Percentiles rank a stretch among this genome's conserved stretches.
phyloP scores from a whole-genome alignment of 73 alveolate species.

The Paramecium caudatum region DNA sequence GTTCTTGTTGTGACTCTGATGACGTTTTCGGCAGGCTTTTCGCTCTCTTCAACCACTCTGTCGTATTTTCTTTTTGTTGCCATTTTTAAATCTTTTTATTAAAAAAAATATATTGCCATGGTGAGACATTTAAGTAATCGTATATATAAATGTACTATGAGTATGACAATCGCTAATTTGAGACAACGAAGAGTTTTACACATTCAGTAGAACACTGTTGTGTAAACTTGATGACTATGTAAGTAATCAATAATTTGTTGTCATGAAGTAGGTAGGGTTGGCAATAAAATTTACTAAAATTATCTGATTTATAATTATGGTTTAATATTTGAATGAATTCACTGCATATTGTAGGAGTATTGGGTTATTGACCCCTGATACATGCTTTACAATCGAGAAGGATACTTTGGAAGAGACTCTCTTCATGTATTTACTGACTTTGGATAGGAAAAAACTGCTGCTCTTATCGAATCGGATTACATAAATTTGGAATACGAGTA shows the following conservation, averaged over 20 bases:
- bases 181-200: not conserved
- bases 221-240: not conserved
- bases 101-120: conserved; percentile 29
- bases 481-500: not conserved
- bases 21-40: conserved; percentile 38
- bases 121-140: not conserved
- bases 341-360: not conserved
- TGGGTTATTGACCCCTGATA: not conserved
- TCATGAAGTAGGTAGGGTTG: too few relatives aligned
- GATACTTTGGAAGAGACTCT: conserved; percentile 18
- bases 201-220: not conserved
- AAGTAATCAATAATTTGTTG: too few relatives aligned
- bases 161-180: too few relatives aligned
- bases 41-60: conserved; percentile 6
- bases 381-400: not conserved
- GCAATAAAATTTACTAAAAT: not conserved
- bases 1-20: conserved; percentile 46
- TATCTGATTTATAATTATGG: conserved; percentile 38
- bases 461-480: not conserved
- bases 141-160: conserved; percentile 38
- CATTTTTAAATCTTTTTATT: too few relatives aligned
- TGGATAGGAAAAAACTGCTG: not conserved
- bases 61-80: conserved; percentile 42
- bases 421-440: not conserved
- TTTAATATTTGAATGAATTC: conserved; percentile 27